Conservation (phyloP, 2,329 filamentous ascomycete genomes). For the Fusarium euwallaceae region DNA sequence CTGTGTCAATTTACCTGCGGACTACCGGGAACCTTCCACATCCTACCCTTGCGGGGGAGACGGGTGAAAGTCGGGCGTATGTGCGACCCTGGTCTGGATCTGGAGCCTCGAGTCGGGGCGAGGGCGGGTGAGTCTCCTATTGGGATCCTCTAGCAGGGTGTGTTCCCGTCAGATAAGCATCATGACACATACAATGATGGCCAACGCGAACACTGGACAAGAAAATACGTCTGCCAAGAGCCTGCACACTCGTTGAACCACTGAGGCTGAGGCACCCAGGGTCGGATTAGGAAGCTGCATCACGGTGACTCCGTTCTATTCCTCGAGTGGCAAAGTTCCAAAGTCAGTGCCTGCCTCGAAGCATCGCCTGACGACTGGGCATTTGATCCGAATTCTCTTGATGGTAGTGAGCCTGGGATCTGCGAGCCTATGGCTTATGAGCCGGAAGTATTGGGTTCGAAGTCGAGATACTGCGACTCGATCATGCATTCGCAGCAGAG, state of each 20-base stretch:
- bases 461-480: neutral
- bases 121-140: neutral
- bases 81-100: neutral
- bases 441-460: neutral
- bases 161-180: neutral
- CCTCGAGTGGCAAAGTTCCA: neutral
- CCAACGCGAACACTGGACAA: neutral
- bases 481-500: neutral
- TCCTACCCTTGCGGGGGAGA: neutral
- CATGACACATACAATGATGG: neutral
- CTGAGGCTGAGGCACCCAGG: no score
- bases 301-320: neutral
- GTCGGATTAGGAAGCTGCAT: neutral
- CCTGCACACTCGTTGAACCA: neutral
- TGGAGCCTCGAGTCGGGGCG: neutral
- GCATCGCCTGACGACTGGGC: neutral
- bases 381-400: neutral
- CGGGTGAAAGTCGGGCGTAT: neutral
- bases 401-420: neutral
- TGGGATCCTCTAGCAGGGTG: neutral
- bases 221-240: neutral
- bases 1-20: neutral
- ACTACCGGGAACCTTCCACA: neutral
- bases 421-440: neutral
- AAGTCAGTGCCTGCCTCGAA: neutral